These are phyloP conservation scores for Aspergillus clavatus DNA, from an alignment of 2,329 filamentous ascomycete species.

Conservation along the genomic window DNA sequence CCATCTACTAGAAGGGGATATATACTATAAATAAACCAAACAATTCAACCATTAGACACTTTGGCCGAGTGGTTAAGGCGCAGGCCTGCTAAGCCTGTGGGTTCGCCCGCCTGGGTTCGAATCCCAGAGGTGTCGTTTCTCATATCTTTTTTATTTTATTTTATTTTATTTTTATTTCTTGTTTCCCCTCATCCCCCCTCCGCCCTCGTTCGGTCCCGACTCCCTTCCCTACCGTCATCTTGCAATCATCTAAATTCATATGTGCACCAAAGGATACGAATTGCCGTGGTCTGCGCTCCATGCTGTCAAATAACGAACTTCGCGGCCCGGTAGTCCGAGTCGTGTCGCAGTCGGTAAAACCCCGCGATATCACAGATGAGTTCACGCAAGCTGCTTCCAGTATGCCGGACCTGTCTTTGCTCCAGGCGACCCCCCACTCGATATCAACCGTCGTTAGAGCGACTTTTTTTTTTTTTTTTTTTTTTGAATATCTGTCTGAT, in stretches of 20 bases:
- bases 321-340: constrained; percentile 28
- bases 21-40: too few species aligned
- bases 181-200: too few species aligned
- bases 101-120: constrained; percentile 1
- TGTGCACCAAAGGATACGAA: too few species aligned
- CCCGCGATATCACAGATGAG: constrained; percentile 52
- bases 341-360: constrained; percentile 35
- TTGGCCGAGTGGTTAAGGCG: constrained; percentile 1
- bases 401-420: constrained; percentile 22
- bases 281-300: constrained; percentile 3
- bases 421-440: too few species aligned
- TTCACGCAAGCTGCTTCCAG: constrained; percentile 51
- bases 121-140: not conserved
- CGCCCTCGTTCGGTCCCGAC: too few species aligned
- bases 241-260: too few species aligned
- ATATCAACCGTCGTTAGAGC: too few species aligned
- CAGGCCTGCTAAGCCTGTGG: constrained; percentile 1
- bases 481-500: constrained; percentile 4
- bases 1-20: too few species aligned
- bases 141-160: not conserved
- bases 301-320: constrained; percentile 34
- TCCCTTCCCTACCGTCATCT: too few species aligned
- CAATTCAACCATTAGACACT: not conserved
- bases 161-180: too few species aligned
- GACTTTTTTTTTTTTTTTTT: too few species aligned